Evolutionary conservation across 1,139 yeast genomes (phyloP), one percentile per base, ranked within the genome.

Genomic region (Magnusiomyces paraingens): DNA sequence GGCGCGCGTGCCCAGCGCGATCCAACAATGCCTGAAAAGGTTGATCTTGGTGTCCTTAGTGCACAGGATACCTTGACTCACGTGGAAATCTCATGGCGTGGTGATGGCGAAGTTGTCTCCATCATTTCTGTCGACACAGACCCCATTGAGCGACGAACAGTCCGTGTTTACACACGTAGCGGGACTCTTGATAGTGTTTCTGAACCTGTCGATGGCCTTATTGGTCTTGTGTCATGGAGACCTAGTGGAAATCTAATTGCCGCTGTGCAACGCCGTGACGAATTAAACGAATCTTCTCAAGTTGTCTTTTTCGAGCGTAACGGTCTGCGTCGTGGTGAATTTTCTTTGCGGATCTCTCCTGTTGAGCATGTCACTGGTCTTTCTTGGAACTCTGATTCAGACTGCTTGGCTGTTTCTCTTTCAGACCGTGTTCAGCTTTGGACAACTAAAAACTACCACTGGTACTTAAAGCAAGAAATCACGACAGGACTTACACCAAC

Each of bases 361-460:
- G 72, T 73, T 21, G 80, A 78, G 42, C 66, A 65, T 2, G 74
- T 89, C 15, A 61, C 70, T n/a, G 75, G 75, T 49, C 59, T 93
- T 18, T 76, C 79, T 45, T 94, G 99, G 99, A 88, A 93, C 56
- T 76, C 83, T 44, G 86, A 85, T 61, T 84, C 94, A 52, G 95
- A 90, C 61, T 77, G 88, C 1, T 72, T 94, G 55, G 86, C 95
- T 0, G 73, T 93, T 22, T 84, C 81, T 53, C 70, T 85, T 35
- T 61, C 70, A 1, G 78, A 84, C 60, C 72, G 80, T 39, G 76
- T 93, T 18, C 95, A 87, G 66, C 71, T 94, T 40, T 94, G 98
- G 98, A 84, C 95, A 1, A 77, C 87, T 1, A 91, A 88, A 65
- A 94, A 94, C 68, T 94, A 91, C 68, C 95, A 91, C 67, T 94